Conservation (phyloP, 1,139 yeast species). For the Zygotorulaspora mrakii region DNA sequence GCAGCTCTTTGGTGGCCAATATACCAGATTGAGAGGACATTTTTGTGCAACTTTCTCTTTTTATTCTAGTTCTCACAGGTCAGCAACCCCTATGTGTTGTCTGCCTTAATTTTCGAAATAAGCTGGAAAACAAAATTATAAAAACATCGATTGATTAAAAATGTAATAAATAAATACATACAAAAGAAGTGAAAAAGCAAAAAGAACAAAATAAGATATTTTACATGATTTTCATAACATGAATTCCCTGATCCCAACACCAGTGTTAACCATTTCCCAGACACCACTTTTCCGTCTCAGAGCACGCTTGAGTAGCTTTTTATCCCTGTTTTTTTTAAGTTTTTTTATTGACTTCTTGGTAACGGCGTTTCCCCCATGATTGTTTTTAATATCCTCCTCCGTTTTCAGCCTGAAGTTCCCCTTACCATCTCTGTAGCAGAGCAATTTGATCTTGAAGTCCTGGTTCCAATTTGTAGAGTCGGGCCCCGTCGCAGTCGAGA, state of each 20-base stretch:
- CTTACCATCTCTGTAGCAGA: slow-evolving; percentile 32
- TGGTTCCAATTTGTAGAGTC: slow-evolving; percentile 13
- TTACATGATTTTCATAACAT: slow-evolving; percentile 25
- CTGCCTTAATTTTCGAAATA: background rate
- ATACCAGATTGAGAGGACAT: slow-evolving; percentile 78
- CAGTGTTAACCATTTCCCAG: slow-evolving; percentile 35
- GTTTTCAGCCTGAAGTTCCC: slow-evolving; percentile 33
- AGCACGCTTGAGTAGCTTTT: slow-evolving; percentile 23
- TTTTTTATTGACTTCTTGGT: slow-evolving; percentile 13
- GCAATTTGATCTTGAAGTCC: slow-evolving; percentile 23
- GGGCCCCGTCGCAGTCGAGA: slow-evolving; percentile 17
- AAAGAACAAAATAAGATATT: slow-evolving; percentile 8
- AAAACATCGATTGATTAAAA: slow-evolving; percentile 2
- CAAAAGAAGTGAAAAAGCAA: slow-evolving; percentile 6
- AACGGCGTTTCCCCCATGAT: slow-evolving; percentile 1
- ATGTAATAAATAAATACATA: slow-evolving; percentile 11
- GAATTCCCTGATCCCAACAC: slow-evolving; percentile 35
- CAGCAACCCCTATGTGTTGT: no score
- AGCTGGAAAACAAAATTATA: background rate
- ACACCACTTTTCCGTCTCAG: slow-evolving; percentile 35
- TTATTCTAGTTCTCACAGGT: background rate
- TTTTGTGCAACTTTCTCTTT: background rate
- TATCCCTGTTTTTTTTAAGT: slow-evolving; percentile 20
- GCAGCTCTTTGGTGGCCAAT: slow-evolving; percentile 46
- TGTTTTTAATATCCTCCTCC: slow-evolving; percentile 12